Evolutionary conservation across 345 rosid genomes (phyloP).

Genomic region (Sapria himalayana): DNA sequence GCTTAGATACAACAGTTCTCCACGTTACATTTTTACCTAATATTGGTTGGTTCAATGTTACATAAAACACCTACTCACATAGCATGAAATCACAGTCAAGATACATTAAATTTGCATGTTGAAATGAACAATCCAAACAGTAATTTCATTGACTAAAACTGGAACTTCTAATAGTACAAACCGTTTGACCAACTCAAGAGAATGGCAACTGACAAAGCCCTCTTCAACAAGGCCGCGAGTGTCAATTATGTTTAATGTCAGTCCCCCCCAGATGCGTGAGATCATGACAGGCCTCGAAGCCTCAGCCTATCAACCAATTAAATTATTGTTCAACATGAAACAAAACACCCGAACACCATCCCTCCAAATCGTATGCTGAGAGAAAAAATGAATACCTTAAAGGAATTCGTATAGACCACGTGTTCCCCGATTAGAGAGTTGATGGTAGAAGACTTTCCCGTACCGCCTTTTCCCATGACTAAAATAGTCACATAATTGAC

Average conservation of each 20-base stretch:
- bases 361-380: background rate
- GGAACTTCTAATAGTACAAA: no score
- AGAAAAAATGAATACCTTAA: conserved; percentile 27
- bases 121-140: background rate
- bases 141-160: background rate
- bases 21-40: no score
- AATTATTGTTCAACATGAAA: background rate
- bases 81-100: no score
- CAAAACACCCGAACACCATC: conserved; percentile 1
- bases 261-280: conserved; percentile 54
- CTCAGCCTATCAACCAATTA: conserved; percentile 26
- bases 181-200: conserved; percentile 56
- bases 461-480: conserved; percentile 87
- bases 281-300: conserved; percentile 51
- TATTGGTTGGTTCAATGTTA: no score
- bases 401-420: conserved; percentile 49
- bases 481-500: conserved; percentile 47
- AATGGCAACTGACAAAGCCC: conserved; percentile 64
- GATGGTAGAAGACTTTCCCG: conserved; percentile 74
- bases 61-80: no score
- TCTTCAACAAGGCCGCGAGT: conserved; percentile 80
- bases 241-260: conserved; percentile 55
- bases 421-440: conserved; percentile 64
- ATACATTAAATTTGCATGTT: no score
- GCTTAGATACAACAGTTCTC: no score